Conservation (phyloP, 2,329 filamentous ascomycete genomes). For the Cryphonectria naterciae region DNA sequence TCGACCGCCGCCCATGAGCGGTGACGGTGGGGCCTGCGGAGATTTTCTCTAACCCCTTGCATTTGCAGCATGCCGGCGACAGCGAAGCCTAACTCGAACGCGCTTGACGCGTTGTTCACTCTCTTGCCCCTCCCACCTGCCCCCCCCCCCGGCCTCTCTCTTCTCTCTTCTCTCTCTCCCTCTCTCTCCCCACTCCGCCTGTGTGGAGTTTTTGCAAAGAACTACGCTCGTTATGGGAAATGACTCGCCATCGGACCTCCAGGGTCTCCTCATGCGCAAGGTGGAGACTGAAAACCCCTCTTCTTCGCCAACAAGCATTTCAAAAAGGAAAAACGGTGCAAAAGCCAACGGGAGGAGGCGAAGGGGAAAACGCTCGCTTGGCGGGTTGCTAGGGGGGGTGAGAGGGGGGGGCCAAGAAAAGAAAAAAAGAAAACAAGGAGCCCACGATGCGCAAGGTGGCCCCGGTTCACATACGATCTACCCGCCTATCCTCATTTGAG, state of each 20-base stretch:
- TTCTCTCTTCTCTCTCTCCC: neutral
- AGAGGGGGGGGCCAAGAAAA: no score
- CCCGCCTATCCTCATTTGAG: slow-evolving; percentile 5
- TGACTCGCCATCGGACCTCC: neutral
- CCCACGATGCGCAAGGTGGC: neutral
- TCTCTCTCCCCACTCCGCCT: neutral
- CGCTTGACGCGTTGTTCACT: slow-evolving; percentile 5
- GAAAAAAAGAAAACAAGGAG: neutral
- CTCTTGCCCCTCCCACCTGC: neutral
- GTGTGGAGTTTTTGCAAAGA: neutral
- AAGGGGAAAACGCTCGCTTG: neutral
- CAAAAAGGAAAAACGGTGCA: neutral
- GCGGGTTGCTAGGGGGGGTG: neutral
- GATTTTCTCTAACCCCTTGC: slow-evolving; percentile 16
- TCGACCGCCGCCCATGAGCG: neutral
- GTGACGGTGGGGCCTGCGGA: slow-evolving; percentile 1
- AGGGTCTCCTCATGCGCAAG: neutral
- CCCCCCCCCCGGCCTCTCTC: neutral
- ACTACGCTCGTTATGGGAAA: neutral
- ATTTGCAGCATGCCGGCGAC: slow-evolving; percentile 16
- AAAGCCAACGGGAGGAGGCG: neutral
- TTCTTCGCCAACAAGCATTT: neutral
- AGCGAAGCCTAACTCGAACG: slow-evolving; percentile 7
- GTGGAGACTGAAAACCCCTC: neutral
- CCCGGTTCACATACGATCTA: neutral